Evolutionary conservation across 495 filamentous ascomycete species (phyloP).

Genomic region (Chaetomium fimeti): DNA sequence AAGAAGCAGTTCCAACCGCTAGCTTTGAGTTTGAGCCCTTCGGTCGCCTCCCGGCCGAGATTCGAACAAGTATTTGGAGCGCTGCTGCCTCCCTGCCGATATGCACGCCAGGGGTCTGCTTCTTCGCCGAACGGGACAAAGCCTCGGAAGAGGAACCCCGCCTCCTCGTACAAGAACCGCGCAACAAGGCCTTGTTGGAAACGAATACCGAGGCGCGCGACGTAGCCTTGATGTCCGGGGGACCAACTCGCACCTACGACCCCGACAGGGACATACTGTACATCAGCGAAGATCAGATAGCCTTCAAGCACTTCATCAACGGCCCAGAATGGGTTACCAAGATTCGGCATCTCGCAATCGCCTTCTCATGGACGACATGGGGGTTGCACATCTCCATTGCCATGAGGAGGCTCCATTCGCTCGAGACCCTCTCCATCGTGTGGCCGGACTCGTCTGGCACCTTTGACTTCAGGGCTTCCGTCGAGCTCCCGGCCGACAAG

Average conservation of each 20-base stretch:
- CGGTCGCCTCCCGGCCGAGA: neutral
- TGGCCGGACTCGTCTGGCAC: neutral
- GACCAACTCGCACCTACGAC: neutral
- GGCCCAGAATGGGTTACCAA: constrained; percentile 2
- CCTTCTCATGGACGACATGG: neutral
- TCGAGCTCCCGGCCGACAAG: neutral
- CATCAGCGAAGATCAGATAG: neutral
- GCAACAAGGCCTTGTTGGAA: neutral
- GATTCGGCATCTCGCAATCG: constrained; percentile 1
- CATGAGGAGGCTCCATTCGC: neutral
- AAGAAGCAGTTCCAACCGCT: too few relatives aligned
- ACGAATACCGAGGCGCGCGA: constrained; percentile 7
- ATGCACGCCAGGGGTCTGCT: too few relatives aligned
- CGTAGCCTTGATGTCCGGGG: neutral
- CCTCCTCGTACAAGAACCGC: neutral
- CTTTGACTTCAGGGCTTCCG: neutral
- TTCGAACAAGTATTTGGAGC: neutral
- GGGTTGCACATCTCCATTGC: neutral
- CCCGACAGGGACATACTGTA: constrained; percentile 3
- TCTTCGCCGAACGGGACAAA: too few relatives aligned
- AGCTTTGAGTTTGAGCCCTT: constrained; percentile 9
- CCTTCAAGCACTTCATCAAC: neutral
- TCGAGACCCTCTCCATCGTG: constrained; percentile 5
- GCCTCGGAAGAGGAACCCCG: neutral
- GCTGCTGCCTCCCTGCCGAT: neutral